Evolutionary conservation across 345 rosid genomes (phyloP).

Genomic region (Sisymbrium irio): DNA sequence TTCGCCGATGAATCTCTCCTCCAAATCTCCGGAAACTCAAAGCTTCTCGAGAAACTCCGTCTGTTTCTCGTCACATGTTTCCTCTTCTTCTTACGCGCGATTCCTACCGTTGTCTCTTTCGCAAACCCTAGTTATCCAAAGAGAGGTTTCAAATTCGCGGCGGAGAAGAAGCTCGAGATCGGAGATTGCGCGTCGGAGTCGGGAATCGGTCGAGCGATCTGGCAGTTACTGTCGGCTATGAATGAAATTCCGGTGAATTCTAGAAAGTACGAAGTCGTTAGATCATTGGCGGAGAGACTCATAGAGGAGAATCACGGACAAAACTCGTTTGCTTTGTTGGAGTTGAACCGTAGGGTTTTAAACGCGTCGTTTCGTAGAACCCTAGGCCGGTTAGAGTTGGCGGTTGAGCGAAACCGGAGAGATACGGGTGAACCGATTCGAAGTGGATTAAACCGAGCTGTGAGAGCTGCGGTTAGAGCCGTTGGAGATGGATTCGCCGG

Average conservation of each 20-base stretch:
- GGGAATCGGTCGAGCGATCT: slow-evolving; percentile 67
- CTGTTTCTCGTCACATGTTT: slow-evolving; percentile 42
- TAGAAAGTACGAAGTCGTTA: slow-evolving; percentile 69
- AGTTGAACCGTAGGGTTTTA: slow-evolving; percentile 57
- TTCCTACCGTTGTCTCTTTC: slow-evolving; percentile 43
- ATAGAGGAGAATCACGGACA: slow-evolving; percentile 67
- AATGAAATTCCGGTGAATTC: slow-evolving; percentile 76
- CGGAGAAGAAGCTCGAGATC: slow-evolving; percentile 7
- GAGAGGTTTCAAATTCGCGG: neutral
- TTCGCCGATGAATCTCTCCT: slow-evolving; percentile 64
- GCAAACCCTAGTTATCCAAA: slow-evolving; percentile 9
- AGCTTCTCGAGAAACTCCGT: slow-evolving; percentile 54
- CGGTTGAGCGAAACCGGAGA: slow-evolving; percentile 41
- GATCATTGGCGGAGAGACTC: slow-evolving; percentile 70
- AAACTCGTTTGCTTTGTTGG: slow-evolving; percentile 41
- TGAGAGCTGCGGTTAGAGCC: slow-evolving; percentile 39
- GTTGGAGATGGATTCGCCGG: slow-evolving; percentile 41
- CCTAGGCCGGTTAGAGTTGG: slow-evolving; percentile 51
- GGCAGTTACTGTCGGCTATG: slow-evolving; percentile 55
- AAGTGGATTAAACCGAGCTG: slow-evolving; percentile 42
- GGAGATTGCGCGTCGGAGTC: slow-evolving; percentile 38
- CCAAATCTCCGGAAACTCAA: slow-evolving; percentile 43
- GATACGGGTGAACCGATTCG: slow-evolving; percentile 33
- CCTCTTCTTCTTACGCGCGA: slow-evolving; percentile 61
- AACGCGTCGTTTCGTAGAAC: slow-evolving; percentile 67